A percentile compares a stretch with the other conserved stretches of the same genome.
Evolutionary conservation across 176 grass and related monocot genomes (phyloP).

Genomic region (Alopecurus myosuroides): DNA sequence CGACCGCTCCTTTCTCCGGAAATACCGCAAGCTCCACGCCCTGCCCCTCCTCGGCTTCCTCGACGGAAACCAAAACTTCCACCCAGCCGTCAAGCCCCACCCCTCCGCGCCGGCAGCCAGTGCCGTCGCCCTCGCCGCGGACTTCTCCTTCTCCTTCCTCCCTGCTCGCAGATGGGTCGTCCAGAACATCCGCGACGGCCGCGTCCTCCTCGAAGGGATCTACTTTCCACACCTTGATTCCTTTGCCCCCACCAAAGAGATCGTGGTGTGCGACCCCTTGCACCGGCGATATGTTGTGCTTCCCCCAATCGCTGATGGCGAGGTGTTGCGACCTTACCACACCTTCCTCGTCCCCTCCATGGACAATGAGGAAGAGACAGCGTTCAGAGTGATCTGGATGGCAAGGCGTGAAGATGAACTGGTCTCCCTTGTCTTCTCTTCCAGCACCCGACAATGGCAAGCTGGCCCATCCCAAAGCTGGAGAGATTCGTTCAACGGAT

Average conservation of each 20-base stretch:
- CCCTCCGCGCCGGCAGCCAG: not conserved
- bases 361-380: not conserved
- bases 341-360: not conserved
- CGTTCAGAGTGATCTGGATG: not conserved
- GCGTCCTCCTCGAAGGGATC: not conserved
- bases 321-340: too few relatives aligned
- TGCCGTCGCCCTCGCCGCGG: not conserved
- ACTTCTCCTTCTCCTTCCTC: not conserved
- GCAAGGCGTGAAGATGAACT: not conserved
- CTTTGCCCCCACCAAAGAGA: too few relatives aligned
- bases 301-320: not conserved
- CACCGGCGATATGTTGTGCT: not conserved
- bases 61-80: not conserved
- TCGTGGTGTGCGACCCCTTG: not conserved
- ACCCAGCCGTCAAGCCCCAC: not conserved
- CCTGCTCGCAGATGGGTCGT: not conserved
- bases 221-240: too few relatives aligned
- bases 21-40: not conserved
- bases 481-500: not conserved
- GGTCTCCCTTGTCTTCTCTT: not conserved
- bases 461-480: not conserved
- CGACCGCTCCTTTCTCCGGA: not conserved
- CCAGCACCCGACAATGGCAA: not conserved
- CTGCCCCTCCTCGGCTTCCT: not conserved
- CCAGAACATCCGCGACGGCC: not conserved